These are phyloP conservation scores for Talaromyces sp. DNA, from an alignment of 2,329 filamentous ascomycete species.

Conservation along the genomic window DNA sequence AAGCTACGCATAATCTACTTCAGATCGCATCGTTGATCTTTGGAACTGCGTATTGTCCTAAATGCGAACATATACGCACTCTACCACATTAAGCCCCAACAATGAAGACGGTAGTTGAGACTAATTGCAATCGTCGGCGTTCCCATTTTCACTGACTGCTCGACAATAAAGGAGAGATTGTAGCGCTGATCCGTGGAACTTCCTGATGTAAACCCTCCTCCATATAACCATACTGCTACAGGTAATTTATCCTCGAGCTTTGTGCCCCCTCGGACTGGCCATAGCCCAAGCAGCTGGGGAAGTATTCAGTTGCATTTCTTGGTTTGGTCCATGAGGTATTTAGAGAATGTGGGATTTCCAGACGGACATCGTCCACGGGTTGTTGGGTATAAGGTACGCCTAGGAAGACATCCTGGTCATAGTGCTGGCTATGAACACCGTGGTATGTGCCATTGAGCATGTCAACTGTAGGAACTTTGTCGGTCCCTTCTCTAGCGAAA, in stretches of 20 bases:
- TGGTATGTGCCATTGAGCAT: neutral
- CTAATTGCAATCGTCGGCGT: neutral
- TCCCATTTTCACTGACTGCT: neutral
- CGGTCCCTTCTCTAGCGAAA: neutral
- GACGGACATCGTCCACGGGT: neutral
- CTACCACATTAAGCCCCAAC: neutral
- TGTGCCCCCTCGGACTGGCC: neutral
- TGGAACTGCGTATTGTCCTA: neutral
- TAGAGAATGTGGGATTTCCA: neutral
- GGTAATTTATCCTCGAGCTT: neutral
- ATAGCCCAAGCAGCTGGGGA: neutral
- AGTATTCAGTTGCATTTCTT: neutral
- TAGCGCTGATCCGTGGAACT: neutral
- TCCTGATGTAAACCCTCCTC: neutral
- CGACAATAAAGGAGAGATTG: neutral
- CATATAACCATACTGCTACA: neutral
- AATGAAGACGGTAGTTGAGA: neutral
- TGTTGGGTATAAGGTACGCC: neutral
- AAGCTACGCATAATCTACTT: slow-evolving; percentile 41
- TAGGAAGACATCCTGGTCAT: neutral
- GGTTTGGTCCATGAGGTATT: neutral
- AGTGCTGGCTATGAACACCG: neutral
- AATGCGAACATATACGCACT: neutral
- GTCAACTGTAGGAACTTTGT: neutral
- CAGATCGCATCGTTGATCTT: slow-evolving; percentile 5